Evolutionary conservation across 2,329 filamentous ascomycete species (phyloP).

Genomic region (Penicillium sp.): DNA sequence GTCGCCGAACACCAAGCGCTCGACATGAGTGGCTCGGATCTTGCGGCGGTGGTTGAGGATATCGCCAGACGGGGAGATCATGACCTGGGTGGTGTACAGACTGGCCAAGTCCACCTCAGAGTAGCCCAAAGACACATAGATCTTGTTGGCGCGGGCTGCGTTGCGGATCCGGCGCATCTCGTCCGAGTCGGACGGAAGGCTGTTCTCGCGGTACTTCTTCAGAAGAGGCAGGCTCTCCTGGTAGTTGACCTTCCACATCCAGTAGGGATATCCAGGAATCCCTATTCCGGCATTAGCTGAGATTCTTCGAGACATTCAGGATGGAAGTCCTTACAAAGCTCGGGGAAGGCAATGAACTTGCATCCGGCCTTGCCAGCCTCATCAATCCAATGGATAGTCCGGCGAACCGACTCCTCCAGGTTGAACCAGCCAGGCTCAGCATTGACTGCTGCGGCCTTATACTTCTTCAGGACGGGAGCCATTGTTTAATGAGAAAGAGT

Average conservation of each 20-base stretch:
- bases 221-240: slow-evolving; percentile 37
- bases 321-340: slow-evolving; percentile 39
- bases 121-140: slow-evolving; percentile 48
- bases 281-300: too few relatives aligned
- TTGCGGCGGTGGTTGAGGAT: slow-evolving; percentile 51
- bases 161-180: slow-evolving; percentile 48
- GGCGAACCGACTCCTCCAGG: slow-evolving; percentile 45
- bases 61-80: slow-evolving; percentile 44
- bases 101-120: slow-evolving; percentile 47
- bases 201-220: slow-evolving; percentile 46
- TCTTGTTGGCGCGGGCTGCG: slow-evolving; percentile 45
- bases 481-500: too few relatives aligned
- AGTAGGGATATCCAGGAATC: slow-evolving; percentile 50
- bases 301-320: too few relatives aligned
- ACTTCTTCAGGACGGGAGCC: slow-evolving; percentile 40
- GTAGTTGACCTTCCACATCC: slow-evolving; percentile 46
- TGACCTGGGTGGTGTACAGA: slow-evolving; percentile 47
- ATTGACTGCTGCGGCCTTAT: slow-evolving; percentile 48
- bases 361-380: slow-evolving; percentile 46
- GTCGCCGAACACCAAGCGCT: slow-evolving; percentile 50
- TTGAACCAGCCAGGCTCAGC: slow-evolving; percentile 48
- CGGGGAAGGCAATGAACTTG: slow-evolving; percentile 49
- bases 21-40: slow-evolving; percentile 50
- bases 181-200: slow-evolving; percentile 42
- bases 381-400: slow-evolving; percentile 47